Evolutionary conservation across 2,329 filamentous ascomycete species (phyloP), one percentile per base, ranked within the genome.

Genomic region (Verticillium tricorpus): DNA sequence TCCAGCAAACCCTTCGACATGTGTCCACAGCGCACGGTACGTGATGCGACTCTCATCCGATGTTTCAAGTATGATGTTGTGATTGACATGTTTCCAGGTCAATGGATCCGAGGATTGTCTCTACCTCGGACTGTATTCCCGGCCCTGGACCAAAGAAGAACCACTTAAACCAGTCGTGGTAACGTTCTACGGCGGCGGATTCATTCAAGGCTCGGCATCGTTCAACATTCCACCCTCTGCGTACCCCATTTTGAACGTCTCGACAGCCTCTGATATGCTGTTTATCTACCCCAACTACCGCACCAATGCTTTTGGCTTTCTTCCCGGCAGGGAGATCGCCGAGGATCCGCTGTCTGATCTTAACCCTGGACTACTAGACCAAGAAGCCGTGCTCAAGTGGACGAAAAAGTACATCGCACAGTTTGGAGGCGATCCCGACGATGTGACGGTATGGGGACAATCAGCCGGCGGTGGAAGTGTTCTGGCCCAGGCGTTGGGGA

Each of bases 151-250:
- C 0, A 25, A 60, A 1, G 69, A 69, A 1, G 68, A 76, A n/a
- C 71, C 80, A 1, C 76, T 80, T 3, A 76, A 82, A 2, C 85
- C 86, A 0, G 85, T 89, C 0, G 77, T 89, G 0, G 79, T 88
- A 3, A 80, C 80, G 3, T 87, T 86, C 68, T 86, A 85, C 68
- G 86, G 86, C 59, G 86, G 86, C 14, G 86, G 78, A 2, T 89
- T 85, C 72, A 83, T 88, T 58, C 74, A 84, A 68, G 86, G 85
- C 8, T 78, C 77, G 34, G 85, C 82, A 0, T 79, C 74, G 40
- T 85, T 87, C 67, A 71, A 69, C 7, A 75, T 87, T 8, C 85
- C 85, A 4, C 85, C 86, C 2, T 73, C 79, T 0, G 82, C 78
- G 1, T 88, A 83, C 67, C 86, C 85, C 0, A 76, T 86, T 4